Conservation (phyloP, 768 basidiomycete genomes). For the Collybia sp. region DNA sequence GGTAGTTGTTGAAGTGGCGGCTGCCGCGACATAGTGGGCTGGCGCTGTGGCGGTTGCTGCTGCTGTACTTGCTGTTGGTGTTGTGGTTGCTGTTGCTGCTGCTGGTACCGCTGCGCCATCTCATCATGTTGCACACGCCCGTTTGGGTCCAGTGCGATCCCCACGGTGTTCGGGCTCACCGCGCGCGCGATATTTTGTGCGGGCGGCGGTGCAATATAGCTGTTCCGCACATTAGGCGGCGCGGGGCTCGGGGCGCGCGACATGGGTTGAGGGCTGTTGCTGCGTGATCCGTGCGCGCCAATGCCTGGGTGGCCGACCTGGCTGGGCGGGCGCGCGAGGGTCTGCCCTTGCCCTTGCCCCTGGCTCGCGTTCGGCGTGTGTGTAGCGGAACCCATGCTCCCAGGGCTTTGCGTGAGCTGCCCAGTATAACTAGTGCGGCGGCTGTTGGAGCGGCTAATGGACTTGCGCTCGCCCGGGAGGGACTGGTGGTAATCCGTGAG, state of each 20-base stretch:
- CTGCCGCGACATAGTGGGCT: slow-evolving; percentile 20
- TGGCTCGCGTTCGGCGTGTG: slow-evolving; percentile 19
- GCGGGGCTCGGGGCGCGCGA: slow-evolving; percentile 55
- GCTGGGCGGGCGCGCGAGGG: slow-evolving; percentile 48
- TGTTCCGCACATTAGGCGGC: slow-evolving; percentile 29
- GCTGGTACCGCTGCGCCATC: slow-evolving; percentile 59
- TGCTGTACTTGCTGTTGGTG: slow-evolving; percentile 20
- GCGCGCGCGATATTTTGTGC: slow-evolving; percentile 38
- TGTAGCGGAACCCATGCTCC: slow-evolving; percentile 9
- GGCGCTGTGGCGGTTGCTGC: slow-evolving; percentile 16
- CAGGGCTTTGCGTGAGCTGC: slow-evolving; percentile 17
- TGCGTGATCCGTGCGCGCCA: slow-evolving; percentile 68
- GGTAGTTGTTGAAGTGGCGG: slow-evolving; percentile 22
- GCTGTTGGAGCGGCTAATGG: slow-evolving; percentile 52
- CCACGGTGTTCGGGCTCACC: slow-evolving; percentile 75
- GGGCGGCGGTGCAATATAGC: slow-evolving; percentile 35
- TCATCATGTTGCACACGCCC: slow-evolving; percentile 81
- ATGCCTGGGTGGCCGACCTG: slow-evolving; percentile 75
- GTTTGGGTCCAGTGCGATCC: slow-evolving; percentile 76
- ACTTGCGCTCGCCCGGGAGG: slow-evolving; percentile 80
- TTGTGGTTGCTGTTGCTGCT: slow-evolving; percentile 35
- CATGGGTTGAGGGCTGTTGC: slow-evolving; percentile 57
- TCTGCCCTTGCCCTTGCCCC: slow-evolving; percentile 29
- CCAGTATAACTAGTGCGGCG: slow-evolving; percentile 31
- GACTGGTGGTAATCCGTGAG: slow-evolving; percentile 75